Conservation (phyloP, 805 yeast genomes). For the Yamadazyma nakazawae region DNA sequence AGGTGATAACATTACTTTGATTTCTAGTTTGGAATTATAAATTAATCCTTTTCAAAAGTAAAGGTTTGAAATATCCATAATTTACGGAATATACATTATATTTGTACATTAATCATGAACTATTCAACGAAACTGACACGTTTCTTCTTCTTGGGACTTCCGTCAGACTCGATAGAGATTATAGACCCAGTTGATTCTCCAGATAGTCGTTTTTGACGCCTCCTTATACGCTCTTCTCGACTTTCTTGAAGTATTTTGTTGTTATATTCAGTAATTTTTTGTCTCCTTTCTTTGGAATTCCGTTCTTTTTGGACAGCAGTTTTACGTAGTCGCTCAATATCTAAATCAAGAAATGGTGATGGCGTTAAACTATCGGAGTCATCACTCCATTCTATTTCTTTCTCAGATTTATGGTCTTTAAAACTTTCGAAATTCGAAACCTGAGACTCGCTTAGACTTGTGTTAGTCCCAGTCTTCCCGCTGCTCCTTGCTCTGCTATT, state of each 20-base stretch:
- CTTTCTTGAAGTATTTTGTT: constrained; percentile 23
- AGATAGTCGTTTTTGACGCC: constrained; percentile 6
- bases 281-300: constrained; percentile 15
- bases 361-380: background rate
- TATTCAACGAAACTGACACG: constrained; percentile 23
- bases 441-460: no score
- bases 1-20: constrained; percentile 90
- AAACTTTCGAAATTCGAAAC: no score
- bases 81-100: background rate
- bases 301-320: constrained; percentile 8
- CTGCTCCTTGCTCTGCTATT: no score
- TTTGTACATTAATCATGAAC: background rate
- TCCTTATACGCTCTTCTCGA: constrained; percentile 20
- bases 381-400: background rate
- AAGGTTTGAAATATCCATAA: background rate
- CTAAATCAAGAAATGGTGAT: background rate
- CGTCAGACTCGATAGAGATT: background rate
- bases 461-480: background rate
- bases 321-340: background rate
- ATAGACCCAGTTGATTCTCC: background rate
- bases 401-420: no score
- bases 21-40: constrained; percentile 39
- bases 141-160: constrained; percentile 21
- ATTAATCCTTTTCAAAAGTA: background rate
- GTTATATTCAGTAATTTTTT: constrained; percentile 27